phyloP scores from a whole-genome alignment of 2,329 filamentous ascomycete species.

The Aspergillus proliferans region DNA sequence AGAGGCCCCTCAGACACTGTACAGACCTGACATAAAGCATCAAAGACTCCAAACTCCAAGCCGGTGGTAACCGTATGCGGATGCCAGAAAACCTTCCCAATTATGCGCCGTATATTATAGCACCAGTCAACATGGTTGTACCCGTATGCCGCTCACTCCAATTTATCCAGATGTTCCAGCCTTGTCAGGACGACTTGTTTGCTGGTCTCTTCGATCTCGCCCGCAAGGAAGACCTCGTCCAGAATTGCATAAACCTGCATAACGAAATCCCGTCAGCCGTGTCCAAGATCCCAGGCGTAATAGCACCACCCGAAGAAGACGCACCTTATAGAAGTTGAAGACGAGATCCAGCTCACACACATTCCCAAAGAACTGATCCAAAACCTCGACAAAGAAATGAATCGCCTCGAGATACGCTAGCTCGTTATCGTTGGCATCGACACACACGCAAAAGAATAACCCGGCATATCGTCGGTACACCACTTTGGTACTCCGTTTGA shows the following conservation, averaged over 20 bases:
- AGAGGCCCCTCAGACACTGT: background rate
- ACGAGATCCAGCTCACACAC: constrained; percentile 94
- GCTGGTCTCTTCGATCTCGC: constrained; percentile 97
- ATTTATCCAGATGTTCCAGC: constrained; percentile 90
- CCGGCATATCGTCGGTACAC: constrained; percentile 97
- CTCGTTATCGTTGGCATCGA: constrained; percentile 98
- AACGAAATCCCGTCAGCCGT: constrained; percentile 5
- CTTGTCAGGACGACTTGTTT: constrained; percentile 95
- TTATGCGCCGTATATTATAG: background rate
- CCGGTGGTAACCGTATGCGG: constrained; percentile 13
- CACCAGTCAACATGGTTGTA: background rate
- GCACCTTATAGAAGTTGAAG: constrained; percentile 64
- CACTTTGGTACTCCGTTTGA: constrained; percentile 67
- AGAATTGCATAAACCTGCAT: constrained; percentile 86
- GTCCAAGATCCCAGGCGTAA: background rate
- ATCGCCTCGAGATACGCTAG: constrained; percentile 94
- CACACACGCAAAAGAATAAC: constrained; percentile 98
- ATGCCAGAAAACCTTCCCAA: constrained; percentile 6
- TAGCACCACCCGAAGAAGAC: constrained; percentile 10
- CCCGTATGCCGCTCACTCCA: constrained; percentile 58
- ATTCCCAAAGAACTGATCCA: constrained; percentile 98
- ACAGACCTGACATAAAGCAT: background rate
- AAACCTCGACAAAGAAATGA: constrained; percentile 98
- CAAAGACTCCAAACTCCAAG: constrained; percentile 13
- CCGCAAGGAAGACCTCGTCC: constrained; percentile 94